phyloP scores from a whole-genome alignment of 495 filamentous ascomycete species.

The Penicillium parvum region DNA sequence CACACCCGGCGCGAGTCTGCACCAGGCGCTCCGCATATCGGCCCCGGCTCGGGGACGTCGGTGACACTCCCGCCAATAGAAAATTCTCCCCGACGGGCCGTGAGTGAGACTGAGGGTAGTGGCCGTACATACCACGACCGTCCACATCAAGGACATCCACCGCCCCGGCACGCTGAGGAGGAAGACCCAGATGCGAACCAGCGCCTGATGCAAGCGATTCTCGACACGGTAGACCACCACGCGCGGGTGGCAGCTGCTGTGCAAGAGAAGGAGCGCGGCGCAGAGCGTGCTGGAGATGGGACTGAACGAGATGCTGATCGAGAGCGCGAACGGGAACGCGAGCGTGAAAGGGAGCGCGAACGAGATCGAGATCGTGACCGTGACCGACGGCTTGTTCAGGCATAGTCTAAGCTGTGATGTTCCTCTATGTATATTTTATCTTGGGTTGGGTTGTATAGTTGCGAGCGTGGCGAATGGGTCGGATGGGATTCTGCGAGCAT shows the following conservation, averaged over 20 bases:
- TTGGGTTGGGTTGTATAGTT: conserved; percentile 7
- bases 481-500: conserved; percentile 6
- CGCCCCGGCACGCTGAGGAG: conserved; percentile 24
- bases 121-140: conserved; percentile 18
- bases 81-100: conserved; percentile 37
- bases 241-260: conserved; percentile 32
- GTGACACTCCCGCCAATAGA: conserved; percentile 12
- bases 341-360: conserved; percentile 16
- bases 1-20: conserved; percentile 34
- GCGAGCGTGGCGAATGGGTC: conserved; percentile 13
- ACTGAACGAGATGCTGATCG: conserved; percentile 8
- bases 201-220: conserved; percentile 45
- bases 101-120: conserved; percentile 38
- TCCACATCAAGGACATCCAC: conserved; percentile 11
- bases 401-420: conserved; percentile 1
- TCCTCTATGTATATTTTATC: conserved; percentile 2
- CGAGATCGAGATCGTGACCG: conserved; percentile 32
- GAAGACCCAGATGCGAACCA: conserved; percentile 44
- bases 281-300: conserved; percentile 13
- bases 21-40: conserved; percentile 19
- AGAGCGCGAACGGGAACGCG: conserved; percentile 9
- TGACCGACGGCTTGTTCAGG: conserved; percentile 16
- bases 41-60: conserved; percentile 8
- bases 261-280: conserved; percentile 29
- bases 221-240: conserved; percentile 44